phyloP scores from a whole-genome alignment of 2,329 filamentous ascomycete species.

The Ophiocordyceps camponoti-floridani region DNA sequence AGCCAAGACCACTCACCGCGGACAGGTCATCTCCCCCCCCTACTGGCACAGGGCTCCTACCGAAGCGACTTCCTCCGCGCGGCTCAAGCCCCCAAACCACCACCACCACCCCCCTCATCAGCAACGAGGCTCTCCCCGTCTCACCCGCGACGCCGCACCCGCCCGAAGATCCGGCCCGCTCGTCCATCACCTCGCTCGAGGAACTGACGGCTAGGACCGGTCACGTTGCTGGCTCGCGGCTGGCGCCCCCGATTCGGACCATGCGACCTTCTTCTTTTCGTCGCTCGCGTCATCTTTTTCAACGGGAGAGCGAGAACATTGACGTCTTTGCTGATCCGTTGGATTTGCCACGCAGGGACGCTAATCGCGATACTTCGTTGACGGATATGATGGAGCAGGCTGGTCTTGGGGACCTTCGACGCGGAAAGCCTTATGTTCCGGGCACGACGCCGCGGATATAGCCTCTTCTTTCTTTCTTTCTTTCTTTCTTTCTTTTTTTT shows the following conservation, averaged over 20 bases:
- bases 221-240: constrained; percentile 8
- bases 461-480: neutral
- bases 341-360: constrained; percentile 5
- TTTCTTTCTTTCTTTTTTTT: neutral
- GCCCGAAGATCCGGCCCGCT: constrained; percentile 4
- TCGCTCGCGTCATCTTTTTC: constrained; percentile 5
- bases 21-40: constrained; percentile 38
- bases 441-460: constrained; percentile 14
- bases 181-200: constrained; percentile 9
- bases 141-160: constrained; percentile 11
- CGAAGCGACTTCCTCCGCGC: constrained; percentile 37
- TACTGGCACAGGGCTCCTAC: constrained; percentile 23
- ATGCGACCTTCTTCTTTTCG: constrained; percentile 15
- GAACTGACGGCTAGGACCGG: constrained; percentile 10
- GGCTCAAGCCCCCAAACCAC: constrained; percentile 3
- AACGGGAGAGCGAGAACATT: constrained; percentile 21
- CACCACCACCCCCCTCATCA: constrained; percentile 2
- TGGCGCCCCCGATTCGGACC: constrained; percentile 17
- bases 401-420: constrained; percentile 21
- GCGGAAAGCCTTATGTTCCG: constrained; percentile 24
- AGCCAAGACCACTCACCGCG: neutral
- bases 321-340: constrained; percentile 33
- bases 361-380: constrained; percentile 26
- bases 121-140: constrained; percentile 6
- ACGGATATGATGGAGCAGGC: constrained; percentile 34